Evolutionary conservation across 257 asterid genomes (phyloP).

Genomic region (Solanum tacnaense): DNA sequence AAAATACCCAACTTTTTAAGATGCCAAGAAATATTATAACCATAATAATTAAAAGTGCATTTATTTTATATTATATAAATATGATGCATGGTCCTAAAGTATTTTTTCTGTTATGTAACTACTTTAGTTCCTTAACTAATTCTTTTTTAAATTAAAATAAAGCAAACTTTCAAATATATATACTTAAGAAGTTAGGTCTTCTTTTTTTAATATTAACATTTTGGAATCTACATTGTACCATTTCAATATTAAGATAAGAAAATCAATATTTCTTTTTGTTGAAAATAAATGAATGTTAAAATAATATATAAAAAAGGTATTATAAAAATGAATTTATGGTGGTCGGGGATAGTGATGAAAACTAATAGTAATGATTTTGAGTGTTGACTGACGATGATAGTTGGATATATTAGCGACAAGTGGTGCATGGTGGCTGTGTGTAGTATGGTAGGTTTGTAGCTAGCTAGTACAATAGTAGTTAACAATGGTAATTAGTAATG

Average conservation of each 20-base stretch:
- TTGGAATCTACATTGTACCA: not conserved
- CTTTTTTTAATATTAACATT: not conserved
- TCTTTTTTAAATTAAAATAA: not conserved
- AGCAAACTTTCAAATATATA: not conserved
- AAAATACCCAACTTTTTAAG: not conserved
- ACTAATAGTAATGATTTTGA: not conserved
- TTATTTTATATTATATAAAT: not conserved
- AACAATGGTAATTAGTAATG: too few relatives aligned
- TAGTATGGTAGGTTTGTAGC: too few relatives aligned
- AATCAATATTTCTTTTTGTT: not conserved
- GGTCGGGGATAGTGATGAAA: not conserved
- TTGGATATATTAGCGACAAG: not conserved
- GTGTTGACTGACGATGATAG: not conserved
- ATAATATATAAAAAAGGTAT: too few relatives aligned
- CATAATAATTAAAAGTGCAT: not conserved
- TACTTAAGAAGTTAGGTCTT: not conserved
- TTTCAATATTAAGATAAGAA: not conserved
- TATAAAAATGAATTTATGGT: not conserved
- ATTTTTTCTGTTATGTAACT: not conserved
- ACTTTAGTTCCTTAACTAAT: not conserved
- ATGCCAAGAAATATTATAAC: not conserved
- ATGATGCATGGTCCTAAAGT: not conserved
- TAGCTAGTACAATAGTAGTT: too few relatives aligned
- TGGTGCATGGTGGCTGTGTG: not conserved
- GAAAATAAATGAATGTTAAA: not conserved